These are phyloP conservation scores for Elsinoe arachidis DNA, from an alignment of 2,329 filamentous ascomycete species.

Conservation along the genomic window DNA sequence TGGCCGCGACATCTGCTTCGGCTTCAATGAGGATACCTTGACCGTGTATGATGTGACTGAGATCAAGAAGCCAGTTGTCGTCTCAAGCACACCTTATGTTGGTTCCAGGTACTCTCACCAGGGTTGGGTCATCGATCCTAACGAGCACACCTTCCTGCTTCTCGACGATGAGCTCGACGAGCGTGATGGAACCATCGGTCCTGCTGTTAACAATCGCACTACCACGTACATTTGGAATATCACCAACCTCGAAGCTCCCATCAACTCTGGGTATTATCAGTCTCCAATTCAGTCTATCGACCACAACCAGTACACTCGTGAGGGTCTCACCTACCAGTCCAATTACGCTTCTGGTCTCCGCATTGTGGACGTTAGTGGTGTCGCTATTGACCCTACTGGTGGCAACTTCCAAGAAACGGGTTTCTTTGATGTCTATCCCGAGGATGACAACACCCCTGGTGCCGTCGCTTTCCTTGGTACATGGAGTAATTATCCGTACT, in stretches of 20 bases:
- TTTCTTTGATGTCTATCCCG: conserved; percentile 45
- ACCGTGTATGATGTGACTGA: conserved; percentile 38
- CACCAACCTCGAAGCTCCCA: conserved; percentile 34
- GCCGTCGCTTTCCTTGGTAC: conserved; percentile 30
- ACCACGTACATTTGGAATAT: conserved; percentile 45
- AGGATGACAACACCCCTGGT: conserved; percentile 37
- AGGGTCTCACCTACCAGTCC: conserved; percentile 30
- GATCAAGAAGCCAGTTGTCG: conserved; percentile 33
- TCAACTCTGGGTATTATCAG: conserved; percentile 33
- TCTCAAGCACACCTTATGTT: conserved; percentile 42
- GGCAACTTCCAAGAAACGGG: conserved; percentile 37
- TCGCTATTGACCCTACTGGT: conserved; percentile 38
- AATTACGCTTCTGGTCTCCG: conserved; percentile 31
- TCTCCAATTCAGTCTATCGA: conserved; percentile 28
- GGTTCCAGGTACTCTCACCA: conserved; percentile 46
- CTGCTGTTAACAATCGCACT: conserved; percentile 36
- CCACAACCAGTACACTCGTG: conserved; percentile 35
- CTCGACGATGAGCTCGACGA: conserved; percentile 50
- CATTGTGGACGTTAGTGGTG: conserved; percentile 29
- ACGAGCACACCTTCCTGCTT: conserved; percentile 39
- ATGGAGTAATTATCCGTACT: conserved; percentile 44
- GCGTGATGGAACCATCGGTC: conserved; percentile 29
- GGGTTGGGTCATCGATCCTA: conserved; percentile 43
- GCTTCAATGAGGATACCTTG: conserved; percentile 43
- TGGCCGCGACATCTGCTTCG: conserved; percentile 43